phyloP scores from a whole-genome alignment of 768 basidiomycete species.

The Trichaptum fuscoviolaceum region DNA sequence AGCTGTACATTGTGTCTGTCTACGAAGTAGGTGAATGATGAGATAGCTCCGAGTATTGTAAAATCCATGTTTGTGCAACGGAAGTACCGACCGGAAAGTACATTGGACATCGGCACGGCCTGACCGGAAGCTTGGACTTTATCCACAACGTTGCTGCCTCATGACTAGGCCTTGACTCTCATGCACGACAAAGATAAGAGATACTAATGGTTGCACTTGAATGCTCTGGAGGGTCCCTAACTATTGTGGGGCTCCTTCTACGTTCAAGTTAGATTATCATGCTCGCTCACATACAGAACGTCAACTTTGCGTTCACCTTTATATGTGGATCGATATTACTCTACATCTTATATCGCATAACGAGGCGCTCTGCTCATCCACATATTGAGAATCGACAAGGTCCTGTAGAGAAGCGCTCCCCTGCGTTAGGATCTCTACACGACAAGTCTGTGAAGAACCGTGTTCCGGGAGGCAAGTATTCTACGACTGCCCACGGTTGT shows the following conservation, averaged over 20 bases:
- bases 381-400: not conserved
- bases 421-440: not conserved
- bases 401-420: not conserved
- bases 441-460: not conserved
- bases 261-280: not conserved
- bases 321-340: not conserved
- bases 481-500: too few species aligned
- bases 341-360: not conserved
- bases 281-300: not conserved
- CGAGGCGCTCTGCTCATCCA: not conserved
- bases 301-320: not conserved
- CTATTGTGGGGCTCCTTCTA: too few species aligned
- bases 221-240: not conserved
- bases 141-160: not conserved
- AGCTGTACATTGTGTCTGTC: conserved; percentile 1
- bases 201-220: not conserved
- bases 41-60: not conserved
- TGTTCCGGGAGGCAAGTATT: not conserved
- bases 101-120: not conserved
- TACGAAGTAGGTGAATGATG: not conserved
- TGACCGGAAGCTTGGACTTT: not conserved
- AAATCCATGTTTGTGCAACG: not conserved
- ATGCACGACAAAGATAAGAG: conserved; percentile 1
- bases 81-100: too few species aligned
- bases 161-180: not conserved